These are phyloP conservation scores for Macrocybe sp. DNA, from an alignment of 1,284 basidiomycete species.

Conservation along the genomic window DNA sequence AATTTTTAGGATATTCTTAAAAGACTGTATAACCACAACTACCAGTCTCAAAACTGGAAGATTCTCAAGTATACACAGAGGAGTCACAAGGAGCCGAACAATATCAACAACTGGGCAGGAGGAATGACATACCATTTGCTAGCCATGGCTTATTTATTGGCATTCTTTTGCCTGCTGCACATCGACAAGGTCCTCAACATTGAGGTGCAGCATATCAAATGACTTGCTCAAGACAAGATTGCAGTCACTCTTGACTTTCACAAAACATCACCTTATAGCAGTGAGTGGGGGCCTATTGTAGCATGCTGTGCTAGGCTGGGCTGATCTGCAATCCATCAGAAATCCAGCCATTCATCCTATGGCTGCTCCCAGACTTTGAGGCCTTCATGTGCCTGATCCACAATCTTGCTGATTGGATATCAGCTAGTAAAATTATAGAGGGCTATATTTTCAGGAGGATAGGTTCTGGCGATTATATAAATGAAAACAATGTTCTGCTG, in stretches of 20 bases:
- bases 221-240: no score
- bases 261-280: no score
- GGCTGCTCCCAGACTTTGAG: neutral
- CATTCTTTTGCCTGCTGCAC: neutral
- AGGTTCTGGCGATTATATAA: neutral
- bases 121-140: neutral
- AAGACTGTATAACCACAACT: neutral
- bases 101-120: neutral
- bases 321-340: no score
- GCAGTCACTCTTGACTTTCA: no score
- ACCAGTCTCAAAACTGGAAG: neutral
- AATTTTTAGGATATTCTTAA: neutral
- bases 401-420: neutral
- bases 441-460: neutral
- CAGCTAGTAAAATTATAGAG: neutral
- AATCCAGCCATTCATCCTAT: no score
- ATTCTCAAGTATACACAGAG: neutral
- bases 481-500: neutral
- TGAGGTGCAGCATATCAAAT: neutral
- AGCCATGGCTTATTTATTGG: neutral
- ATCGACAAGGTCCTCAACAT: neutral
- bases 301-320: no score
- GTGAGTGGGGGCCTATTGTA: no score
- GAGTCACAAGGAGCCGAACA: neutral
- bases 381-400: neutral